Percentiles rank a stretch among this genome's conserved stretches.
Evolutionary conservation across 2,329 filamentous ascomycete species (phyloP).

Genomic region (Botrytis galanthina): DNA sequence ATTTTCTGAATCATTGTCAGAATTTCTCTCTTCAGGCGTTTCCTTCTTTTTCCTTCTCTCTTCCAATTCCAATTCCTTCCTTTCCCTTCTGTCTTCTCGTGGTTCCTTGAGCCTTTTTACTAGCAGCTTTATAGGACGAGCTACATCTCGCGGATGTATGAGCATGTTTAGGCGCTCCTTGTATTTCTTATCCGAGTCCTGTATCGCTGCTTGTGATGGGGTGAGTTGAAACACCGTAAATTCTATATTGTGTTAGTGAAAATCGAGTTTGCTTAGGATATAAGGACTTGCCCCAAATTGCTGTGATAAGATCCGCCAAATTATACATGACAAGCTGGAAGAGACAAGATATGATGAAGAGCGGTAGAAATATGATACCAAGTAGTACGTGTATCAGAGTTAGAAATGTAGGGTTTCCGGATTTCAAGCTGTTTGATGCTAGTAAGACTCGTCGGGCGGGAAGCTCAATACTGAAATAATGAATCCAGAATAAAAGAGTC

Average conservation of each 20-base stretch:
- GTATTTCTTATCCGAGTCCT: background rate
- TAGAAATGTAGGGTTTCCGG: background rate
- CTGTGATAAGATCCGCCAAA: background rate
- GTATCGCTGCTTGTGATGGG: background rate
- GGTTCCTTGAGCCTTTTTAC: background rate
- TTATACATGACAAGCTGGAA: background rate
- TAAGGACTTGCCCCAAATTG: background rate
- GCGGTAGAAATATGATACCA: background rate
- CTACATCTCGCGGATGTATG: background rate
- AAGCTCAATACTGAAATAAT: background rate
- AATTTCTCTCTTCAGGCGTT: too few relatives aligned
- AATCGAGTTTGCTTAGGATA: fast-evolving
- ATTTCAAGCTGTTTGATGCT: background rate
- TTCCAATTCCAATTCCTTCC: too few relatives aligned
- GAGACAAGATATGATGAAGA: background rate
- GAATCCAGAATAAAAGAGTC: background rate
- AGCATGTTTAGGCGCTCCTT: background rate
- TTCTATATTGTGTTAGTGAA: background rate
- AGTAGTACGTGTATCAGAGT: background rate
- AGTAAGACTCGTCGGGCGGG: background rate
- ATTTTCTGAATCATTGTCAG: too few relatives aligned
- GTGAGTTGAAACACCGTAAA: background rate
- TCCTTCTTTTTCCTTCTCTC: too few relatives aligned
- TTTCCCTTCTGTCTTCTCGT: background rate
- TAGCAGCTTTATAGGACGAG: background rate